Evolutionary conservation across 352 stramenopile genomes (phyloP), one percentile per base, ranked within the genome.

Genomic region (Globisporangium echinulatum): DNA sequence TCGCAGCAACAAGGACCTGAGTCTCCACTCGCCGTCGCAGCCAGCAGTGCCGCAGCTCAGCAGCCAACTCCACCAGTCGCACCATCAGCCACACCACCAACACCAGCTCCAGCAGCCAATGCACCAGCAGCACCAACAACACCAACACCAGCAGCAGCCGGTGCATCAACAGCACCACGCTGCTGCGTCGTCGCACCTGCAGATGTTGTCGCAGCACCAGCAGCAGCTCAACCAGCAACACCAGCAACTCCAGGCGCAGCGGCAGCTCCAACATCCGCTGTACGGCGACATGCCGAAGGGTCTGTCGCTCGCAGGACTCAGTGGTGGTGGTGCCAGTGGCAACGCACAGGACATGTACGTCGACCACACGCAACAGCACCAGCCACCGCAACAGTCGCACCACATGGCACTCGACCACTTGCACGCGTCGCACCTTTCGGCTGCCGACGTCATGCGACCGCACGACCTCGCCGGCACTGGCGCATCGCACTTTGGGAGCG

Each of bases 211-310:
- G 9, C 44, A 54, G 10, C 37, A 59, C 44, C 59, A 64, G n/a
- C 52, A 64, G 19, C 38, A 39, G 7, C 50, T 52, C n/a, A 52
- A 60, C 3, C 59, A 64, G 33, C 49, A 61, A 13, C 72, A 81
- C 19, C 72, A 77, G 56, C 72, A 80, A 43, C 72, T 77, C 7
- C 43, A 51, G 38, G 39, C 49, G 6, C 56, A 62, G 25, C 56
- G 61, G 25, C 69, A 75, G 55, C 70, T 82, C 17, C 71, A 81
- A 53, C 75, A 85, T 51, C 75, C 75, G 56, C 62, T 85, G 19
- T 85, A 85, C 52, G 73, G 75, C 13, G 75, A 85, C 25, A 68
- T 85, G 25, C 64, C 72, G 38, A 85, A 85, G 57, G 66, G 68
- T 55, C 71, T 85, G 56, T 58, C 75, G 14, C 77, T 84, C 70